These are phyloP conservation scores for Cicer bijugum DNA, from an alignment of 306 rosid genomes.

Conservation along the genomic window DNA sequence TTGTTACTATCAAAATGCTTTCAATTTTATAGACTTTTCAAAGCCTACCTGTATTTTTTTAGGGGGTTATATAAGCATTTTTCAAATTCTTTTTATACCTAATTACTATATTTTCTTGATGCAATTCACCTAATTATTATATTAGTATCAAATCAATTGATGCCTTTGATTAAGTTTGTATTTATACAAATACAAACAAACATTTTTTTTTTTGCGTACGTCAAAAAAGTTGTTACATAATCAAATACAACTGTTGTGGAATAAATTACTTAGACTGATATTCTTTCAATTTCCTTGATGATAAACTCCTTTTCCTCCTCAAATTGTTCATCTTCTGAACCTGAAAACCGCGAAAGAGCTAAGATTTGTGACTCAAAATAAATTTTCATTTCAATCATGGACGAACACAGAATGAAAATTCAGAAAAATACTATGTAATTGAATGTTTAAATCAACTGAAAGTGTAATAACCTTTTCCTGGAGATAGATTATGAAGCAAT, in stretches of 20 bases:
- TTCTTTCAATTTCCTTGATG: slow-evolving; percentile 73
- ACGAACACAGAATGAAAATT: slow-evolving; percentile 28
- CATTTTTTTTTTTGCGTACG: too few species aligned
- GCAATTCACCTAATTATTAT: too few species aligned
- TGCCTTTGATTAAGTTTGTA: too few species aligned
- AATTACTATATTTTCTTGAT: too few species aligned
- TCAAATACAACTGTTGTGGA: slow-evolving; percentile 38
- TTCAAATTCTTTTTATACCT: not conserved
- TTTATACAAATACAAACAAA: too few species aligned
- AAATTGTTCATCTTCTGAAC: slow-evolving; percentile 95
- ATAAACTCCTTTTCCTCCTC: slow-evolving; percentile 93
- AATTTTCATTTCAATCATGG: not conserved
- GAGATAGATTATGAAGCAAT: slow-evolving; percentile 75
- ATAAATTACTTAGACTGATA: slow-evolving; percentile 47
- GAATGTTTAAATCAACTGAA: slow-evolving; percentile 35
- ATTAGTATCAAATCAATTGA: too few species aligned
- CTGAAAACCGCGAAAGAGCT: slow-evolving; percentile 49
- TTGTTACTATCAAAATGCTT: too few species aligned
- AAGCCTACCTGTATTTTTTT: too few species aligned
- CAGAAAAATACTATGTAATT: not conserved
- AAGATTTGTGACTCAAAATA: not conserved
- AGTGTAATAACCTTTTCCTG: slow-evolving; percentile 69
- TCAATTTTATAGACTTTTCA: too few species aligned
- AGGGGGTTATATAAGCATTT: not conserved
- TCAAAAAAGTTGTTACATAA: slow-evolving; percentile 19